Percentiles rank a stretch among this genome's conserved stretches.
Evolutionary conservation across 2,329 filamentous ascomycete species (phyloP).

Genomic region (Pseudogymnoascus sp.): DNA sequence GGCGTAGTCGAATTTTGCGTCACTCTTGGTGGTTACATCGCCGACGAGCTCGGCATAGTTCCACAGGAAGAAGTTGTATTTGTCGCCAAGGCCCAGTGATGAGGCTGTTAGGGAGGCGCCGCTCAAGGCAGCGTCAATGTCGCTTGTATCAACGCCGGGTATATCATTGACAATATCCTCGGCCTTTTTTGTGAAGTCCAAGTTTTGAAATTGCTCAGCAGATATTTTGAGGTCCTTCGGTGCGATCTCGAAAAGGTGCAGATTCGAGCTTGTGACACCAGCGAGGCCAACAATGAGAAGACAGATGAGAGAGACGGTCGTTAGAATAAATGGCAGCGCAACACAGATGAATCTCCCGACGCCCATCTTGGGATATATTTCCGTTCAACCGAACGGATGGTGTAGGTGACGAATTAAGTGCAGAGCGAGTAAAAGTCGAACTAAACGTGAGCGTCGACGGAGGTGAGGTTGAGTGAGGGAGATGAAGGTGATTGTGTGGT

Average conservation of each 20-base stretch:
- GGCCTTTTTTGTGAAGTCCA: conserved; percentile 18
- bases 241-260: conserved; percentile 55
- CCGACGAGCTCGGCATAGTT: conserved; percentile 62
- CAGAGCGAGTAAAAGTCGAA: not conserved
- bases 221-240: conserved; percentile 46
- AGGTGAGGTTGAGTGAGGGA: not conserved
- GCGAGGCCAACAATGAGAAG: conserved; percentile 49
- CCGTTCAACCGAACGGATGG: not conserved
- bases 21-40: conserved; percentile 57
- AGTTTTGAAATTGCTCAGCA: conserved; percentile 33
- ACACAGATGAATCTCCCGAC: conserved; percentile 79
- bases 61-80: conserved; percentile 79
- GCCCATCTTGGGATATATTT: conserved; percentile 31
- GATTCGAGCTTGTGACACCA: conserved; percentile 46
- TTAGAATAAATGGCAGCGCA: conserved; percentile 75
- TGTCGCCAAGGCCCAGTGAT: conserved; percentile 53
- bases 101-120: conserved; percentile 46
- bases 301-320: conserved; percentile 67
- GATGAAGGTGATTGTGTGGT: not conserved
- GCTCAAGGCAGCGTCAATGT: conserved; percentile 5
- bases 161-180: not conserved
- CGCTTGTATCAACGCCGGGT: not conserved
- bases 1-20: conserved; percentile 68
- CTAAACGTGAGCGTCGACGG: not conserved
- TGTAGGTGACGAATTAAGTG: not conserved